Conservation (phyloP, 148 eudicot genomes). For the Cornus florida region DNA sequence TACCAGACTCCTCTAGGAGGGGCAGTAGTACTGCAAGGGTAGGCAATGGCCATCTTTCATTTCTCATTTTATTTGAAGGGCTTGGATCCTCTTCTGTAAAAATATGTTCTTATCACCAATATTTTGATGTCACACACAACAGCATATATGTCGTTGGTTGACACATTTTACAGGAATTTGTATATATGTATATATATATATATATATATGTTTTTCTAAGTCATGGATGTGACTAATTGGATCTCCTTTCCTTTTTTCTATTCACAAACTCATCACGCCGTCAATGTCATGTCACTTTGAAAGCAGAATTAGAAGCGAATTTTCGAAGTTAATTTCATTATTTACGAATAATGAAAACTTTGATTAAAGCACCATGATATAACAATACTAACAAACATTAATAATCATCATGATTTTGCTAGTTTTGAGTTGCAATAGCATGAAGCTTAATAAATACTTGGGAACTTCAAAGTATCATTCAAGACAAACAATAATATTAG, state of each 20-base stretch:
- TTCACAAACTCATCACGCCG: not conserved
- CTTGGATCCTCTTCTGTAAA: too few relatives aligned
- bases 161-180: not conserved
- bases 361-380: not conserved
- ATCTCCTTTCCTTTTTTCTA: not conserved
- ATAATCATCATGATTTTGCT: not conserved
- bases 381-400: too few relatives aligned
- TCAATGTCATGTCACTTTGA: not conserved
- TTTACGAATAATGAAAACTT: not conserved
- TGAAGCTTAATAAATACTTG: too few relatives aligned
- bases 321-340: not conserved
- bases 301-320: too few relatives aligned
- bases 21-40: slow-evolving; percentile 22
- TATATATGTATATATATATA: too few relatives aligned
- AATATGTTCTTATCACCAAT: too few relatives aligned
- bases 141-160: too few relatives aligned
- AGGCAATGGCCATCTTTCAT: not conserved
- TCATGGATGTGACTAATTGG: not conserved
- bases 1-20: slow-evolving; percentile 21
- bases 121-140: too few relatives aligned
- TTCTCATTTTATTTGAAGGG: not conserved
- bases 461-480: too few relatives aligned
- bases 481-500: too few relatives aligned
- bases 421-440: not conserved
- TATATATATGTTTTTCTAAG: too few relatives aligned